phyloP scores from a whole-genome alignment of 192 early-diverging fungal species.

The Podila minutissima region DNA sequence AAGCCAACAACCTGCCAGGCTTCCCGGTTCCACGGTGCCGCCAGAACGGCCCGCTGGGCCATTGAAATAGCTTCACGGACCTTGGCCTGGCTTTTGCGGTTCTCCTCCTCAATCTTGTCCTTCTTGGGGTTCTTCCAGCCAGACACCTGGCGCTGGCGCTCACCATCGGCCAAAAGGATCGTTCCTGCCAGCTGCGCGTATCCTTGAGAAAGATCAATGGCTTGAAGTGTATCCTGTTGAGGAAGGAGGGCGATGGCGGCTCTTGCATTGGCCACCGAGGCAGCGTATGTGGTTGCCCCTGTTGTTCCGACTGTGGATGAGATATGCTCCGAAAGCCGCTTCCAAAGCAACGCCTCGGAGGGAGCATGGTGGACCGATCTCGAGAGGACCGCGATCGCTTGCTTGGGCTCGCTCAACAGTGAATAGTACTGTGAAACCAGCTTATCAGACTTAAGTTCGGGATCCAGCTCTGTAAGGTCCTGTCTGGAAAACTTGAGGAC shows the following conservation, averaged over 20 bases:
- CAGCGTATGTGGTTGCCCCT: constrained; percentile 22
- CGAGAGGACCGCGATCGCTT: constrained; percentile 47
- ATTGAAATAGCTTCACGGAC: constrained; percentile 14
- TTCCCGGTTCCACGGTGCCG: constrained; percentile 57
- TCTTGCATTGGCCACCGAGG: constrained; percentile 45
- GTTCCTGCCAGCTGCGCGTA: constrained; percentile 53
- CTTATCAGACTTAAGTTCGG: constrained; percentile 23
- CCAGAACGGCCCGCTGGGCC: constrained; percentile 54
- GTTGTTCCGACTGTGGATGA: constrained; percentile 13
- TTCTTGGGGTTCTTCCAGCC: constrained; percentile 43
- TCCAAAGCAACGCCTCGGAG: constrained; percentile 49
- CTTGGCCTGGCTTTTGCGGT: constrained; percentile 17
- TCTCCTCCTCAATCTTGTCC: constrained; percentile 41
- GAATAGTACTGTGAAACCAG: constrained; percentile 42
- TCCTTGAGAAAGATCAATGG: constrained; percentile 38
- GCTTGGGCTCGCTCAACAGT: constrained; percentile 32
- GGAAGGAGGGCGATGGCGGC: constrained; percentile 35
- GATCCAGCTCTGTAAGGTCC: constrained; percentile 51
- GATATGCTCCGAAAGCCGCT: constrained; percentile 50
- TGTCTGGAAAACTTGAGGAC: constrained; percentile 65
- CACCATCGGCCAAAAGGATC: constrained; percentile 36
- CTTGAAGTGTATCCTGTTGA: constrained; percentile 23
- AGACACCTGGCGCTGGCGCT: constrained; percentile 27
- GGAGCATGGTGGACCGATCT: constrained; percentile 58
- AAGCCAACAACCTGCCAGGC: constrained; percentile 55